These are phyloP conservation scores for Metarhizium humberi DNA, from an alignment of 2,329 filamentous ascomycete species.

Conservation along the genomic window DNA sequence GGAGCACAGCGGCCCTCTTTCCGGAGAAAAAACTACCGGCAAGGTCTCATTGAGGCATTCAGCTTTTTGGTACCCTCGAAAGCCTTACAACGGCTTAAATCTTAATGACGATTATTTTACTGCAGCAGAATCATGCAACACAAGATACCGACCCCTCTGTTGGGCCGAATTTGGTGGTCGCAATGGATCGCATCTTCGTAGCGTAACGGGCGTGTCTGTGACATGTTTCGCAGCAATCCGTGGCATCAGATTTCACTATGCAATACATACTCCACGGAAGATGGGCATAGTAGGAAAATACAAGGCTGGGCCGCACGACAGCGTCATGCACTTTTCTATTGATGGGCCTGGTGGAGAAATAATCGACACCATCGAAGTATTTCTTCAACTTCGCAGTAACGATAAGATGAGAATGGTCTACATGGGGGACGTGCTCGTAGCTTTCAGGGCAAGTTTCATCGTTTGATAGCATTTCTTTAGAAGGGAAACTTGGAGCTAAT, in stretches of 20 bases:
- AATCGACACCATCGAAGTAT: neutral
- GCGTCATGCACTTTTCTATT: neutral
- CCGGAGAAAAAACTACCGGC: neutral
- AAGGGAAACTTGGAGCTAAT: too few species aligned
- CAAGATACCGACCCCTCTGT: neutral
- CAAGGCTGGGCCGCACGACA: neutral
- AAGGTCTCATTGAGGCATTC: neutral
- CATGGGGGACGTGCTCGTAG: neutral
- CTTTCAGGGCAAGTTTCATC: neutral
- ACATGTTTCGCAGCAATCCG: neutral
- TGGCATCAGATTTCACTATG: neutral
- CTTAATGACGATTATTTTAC: neutral
- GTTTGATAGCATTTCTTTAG: neutral
- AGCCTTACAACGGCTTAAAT: neutral
- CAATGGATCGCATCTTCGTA: neutral
- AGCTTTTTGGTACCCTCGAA: neutral
- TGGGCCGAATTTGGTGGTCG: neutral
- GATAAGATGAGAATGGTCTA: neutral
- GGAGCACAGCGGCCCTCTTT: neutral
- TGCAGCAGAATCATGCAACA: neutral
- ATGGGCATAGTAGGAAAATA: neutral
- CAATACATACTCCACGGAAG: neutral
- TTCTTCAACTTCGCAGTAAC: neutral
- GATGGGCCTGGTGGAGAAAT: neutral
- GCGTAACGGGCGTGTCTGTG: neutral